A percentile compares a stretch with the other conserved stretches of the same genome.
These are phyloP conservation scores for Acacia melanoxylon DNA, from an alignment of 306 rosid species.

Conservation along the genomic window DNA sequence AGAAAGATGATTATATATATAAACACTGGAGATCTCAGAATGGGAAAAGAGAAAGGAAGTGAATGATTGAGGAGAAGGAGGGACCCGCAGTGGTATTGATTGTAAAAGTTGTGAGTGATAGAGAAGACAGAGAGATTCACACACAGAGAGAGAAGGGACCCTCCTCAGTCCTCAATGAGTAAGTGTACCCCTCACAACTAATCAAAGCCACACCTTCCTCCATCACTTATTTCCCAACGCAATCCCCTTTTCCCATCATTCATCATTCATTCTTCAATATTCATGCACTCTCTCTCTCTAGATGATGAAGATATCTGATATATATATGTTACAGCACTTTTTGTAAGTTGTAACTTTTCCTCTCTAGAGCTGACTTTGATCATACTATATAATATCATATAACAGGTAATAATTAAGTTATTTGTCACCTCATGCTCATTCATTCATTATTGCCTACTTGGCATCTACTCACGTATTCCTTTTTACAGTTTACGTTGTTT, in stretches of 20 bases:
- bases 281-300: not conserved
- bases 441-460: not conserved
- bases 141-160: slow-evolving; percentile 28
- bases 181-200: slow-evolving; percentile 42
- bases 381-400: not conserved
- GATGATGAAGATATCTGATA: no score
- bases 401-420: not conserved
- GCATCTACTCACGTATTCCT: not conserved
- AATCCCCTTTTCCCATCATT: not conserved
- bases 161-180: slow-evolving; percentile 28
- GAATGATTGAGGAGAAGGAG: slow-evolving; percentile 34
- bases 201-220: slow-evolving; percentile 33
- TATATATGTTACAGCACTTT: not conserved
- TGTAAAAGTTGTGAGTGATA: not conserved
- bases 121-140: not conserved
- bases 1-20: not conserved
- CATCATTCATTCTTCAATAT: not conserved
- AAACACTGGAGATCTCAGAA: not conserved
- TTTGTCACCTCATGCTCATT: not conserved
- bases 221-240: slow-evolving; percentile 17
- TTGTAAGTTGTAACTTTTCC: not conserved
- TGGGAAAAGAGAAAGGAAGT: not conserved
- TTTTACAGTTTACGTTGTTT: not conserved
- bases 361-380: not conserved
- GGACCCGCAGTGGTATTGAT: slow-evolving; percentile 17